Evolutionary conservation across 1,139 yeast species (phyloP).

Genomic region (Saccharomycopsis phalli): DNA sequence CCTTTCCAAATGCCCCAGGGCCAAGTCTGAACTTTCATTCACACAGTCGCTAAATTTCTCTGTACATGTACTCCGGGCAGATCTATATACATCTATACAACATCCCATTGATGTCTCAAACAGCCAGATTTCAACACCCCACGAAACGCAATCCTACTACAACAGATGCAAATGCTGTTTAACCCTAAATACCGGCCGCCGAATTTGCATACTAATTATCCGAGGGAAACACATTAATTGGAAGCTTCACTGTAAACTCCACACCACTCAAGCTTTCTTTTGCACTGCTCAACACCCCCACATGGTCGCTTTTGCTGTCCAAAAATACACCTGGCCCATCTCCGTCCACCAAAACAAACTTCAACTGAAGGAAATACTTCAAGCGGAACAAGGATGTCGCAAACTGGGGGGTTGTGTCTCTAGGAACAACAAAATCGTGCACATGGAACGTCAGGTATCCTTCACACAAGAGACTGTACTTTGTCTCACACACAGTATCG

Average conservation of each 20-base stretch:
- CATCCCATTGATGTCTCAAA: too few species aligned
- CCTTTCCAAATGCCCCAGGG: too few species aligned
- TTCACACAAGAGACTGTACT: conserved; percentile 11
- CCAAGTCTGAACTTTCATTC: too few species aligned
- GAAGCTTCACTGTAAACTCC: conserved; percentile 30
- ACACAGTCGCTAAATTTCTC: too few species aligned
- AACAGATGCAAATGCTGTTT: too few species aligned
- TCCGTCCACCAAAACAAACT: conserved; percentile 25
- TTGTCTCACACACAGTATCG: conserved; percentile 10
- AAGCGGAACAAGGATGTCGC: conserved; percentile 14
- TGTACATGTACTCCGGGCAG: too few species aligned
- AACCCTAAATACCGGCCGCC: conserved; percentile 27
- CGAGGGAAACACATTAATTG: conserved; percentile 28
- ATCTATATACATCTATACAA: too few species aligned
- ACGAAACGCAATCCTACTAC: too few species aligned
- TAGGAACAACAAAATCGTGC: conserved; percentile 12
- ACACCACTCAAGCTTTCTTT: conserved; percentile 29
- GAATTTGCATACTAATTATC: conserved; percentile 27
- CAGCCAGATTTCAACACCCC: too few species aligned
- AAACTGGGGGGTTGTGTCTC: conserved; percentile 16
- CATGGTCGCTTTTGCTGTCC: conserved; percentile 17
- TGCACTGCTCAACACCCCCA: conserved; percentile 26
- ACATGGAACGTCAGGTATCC: conserved; percentile 11
- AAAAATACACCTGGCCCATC: too few species aligned
- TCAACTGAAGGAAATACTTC: conserved; percentile 25